Conservation (phyloP, 2,329 filamentous ascomycete species). For the Ophiostoma ulmi region DNA sequence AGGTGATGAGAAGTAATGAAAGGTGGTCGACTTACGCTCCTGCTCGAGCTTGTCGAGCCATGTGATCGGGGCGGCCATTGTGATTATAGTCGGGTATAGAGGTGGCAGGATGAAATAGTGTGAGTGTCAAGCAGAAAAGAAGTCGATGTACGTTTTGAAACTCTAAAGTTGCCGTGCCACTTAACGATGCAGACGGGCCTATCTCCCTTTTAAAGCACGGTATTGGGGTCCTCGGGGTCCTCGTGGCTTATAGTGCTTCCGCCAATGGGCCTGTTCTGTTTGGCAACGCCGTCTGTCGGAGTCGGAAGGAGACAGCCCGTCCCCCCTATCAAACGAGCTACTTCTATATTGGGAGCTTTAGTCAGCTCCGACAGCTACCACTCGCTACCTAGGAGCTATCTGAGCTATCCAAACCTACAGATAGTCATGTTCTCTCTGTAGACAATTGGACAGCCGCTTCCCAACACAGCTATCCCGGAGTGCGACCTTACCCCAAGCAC, state of each 20-base stretch:
- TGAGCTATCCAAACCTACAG: background rate
- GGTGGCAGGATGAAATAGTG: background rate
- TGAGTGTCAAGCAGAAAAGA: background rate
- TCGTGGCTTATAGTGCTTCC: background rate
- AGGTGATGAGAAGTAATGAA: background rate
- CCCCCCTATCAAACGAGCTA: background rate
- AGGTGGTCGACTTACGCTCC: slow-evolving; percentile 33
- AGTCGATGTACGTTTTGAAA: background rate
- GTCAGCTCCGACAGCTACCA: background rate
- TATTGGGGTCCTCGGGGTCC: background rate
- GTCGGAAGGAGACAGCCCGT: background rate
- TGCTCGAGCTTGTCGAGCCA: slow-evolving; percentile 44
- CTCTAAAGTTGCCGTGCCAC: background rate
- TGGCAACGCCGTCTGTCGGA: slow-evolving; percentile 1
- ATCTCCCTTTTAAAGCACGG: background rate
- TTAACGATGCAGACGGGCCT: background rate
- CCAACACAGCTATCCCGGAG: slow-evolving; percentile 1
- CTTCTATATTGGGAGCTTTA: background rate
- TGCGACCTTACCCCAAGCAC: background rate
- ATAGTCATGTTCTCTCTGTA: no score
- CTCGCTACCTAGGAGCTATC: background rate
- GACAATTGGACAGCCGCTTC: background rate
- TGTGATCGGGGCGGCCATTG: slow-evolving; percentile 28
- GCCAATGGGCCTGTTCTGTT: background rate
- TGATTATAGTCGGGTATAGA: background rate